Evolutionary conservation across 225 moss, liverwort and hornwort species (phyloP), one percentile per base, ranked within the genome.

Genomic region (Sphagnum tenellum): DNA sequence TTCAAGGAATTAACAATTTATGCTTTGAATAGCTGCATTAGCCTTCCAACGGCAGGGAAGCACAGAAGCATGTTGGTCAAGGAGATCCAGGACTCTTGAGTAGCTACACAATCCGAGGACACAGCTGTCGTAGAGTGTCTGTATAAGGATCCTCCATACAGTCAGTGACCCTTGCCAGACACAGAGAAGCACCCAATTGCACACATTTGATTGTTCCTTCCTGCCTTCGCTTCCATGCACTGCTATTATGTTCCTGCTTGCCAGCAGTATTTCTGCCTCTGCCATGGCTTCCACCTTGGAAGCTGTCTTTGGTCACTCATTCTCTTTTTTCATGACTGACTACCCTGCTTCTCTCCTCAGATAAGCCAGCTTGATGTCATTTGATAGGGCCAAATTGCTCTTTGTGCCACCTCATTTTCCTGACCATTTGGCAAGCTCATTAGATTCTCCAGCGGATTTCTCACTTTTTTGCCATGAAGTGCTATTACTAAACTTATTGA

Each of bases 131-230:
- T n/a, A n/a, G n/a, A n/a, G n/a, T n/a, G n/a, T n/a, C n/a, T n/a
- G n/a, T n/a, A n/a, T n/a, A n/a, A n/a, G n/a, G n/a, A n/a, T n/a
- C n/a, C n/a, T n/a, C n/a, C n/a, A n/a, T n/a, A n/a, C n/a, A n/a
- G n/a, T n/a, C n/a, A n/a, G n/a, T n/a, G n/a, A n/a, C n/a, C n/a
- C n/a, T n/a, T n/a, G n/a, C n/a, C n/a, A n/a, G n/a, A n/a, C n/a
- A n/a, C n/a, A n/a, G n/a, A n/a, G n/a, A n/a, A n/a, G n/a, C n/a
- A n/a, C n/a, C n/a, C n/a, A n/a, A n/a, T n/a, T n/a, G n/a, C n/a
- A n/a, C n/a, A n/a, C n/a, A n/a, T n/a, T n/a, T n/a, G 77, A 72
- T 7, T 67, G 71, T 55, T 77, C 82, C 50, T 71, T 79, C 48
- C 79, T 79, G 64, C 67, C 73, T 9, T 78, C 78, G 47, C 9